Percentiles rank a stretch among this genome's conserved stretches.
Evolutionary conservation across 768 basidiomycete genomes (phyloP).

Genomic region (Botryobasidium botryosum): DNA sequence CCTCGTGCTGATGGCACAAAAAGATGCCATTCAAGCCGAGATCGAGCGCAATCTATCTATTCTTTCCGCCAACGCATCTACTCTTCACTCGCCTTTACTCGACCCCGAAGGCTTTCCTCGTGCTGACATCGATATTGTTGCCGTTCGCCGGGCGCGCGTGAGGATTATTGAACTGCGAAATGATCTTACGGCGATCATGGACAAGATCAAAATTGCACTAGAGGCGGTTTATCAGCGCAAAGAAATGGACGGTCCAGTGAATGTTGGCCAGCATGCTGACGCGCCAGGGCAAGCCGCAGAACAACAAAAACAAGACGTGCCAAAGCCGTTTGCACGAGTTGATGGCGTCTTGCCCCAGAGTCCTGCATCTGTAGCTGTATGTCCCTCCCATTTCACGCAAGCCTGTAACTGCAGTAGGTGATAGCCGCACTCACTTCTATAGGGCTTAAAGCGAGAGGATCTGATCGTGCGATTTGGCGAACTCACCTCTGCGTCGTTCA

Average conservation of each 20-base stretch:
- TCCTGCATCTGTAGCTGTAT: constrained; percentile 70
- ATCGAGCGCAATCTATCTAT: constrained; percentile 44
- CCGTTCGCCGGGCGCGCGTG: constrained; percentile 44
- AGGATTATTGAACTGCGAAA: constrained; percentile 70
- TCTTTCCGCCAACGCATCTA: constrained; percentile 42
- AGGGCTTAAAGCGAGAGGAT: constrained; percentile 58
- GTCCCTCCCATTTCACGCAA: constrained; percentile 15
- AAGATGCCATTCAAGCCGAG: constrained; percentile 57
- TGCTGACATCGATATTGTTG: constrained; percentile 65
- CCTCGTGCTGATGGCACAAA: constrained; percentile 44
- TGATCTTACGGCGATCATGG: constrained; percentile 49
- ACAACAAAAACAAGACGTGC: constrained; percentile 11
- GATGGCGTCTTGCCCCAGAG: constrained; percentile 64
- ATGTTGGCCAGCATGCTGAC: neutral
- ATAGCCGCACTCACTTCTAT: constrained; percentile 3
- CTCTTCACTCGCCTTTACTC: constrained; percentile 57
- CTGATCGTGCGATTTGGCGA: constrained; percentile 57
- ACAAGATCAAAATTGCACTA: constrained; percentile 48
- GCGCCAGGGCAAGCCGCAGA: constrained; percentile 7
- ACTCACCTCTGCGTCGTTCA: constrained; percentile 37
- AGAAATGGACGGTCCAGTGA: constrained; percentile 8
- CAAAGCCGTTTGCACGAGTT: constrained; percentile 58
- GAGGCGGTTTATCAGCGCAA: constrained; percentile 41
- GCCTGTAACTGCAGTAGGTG: neutral
- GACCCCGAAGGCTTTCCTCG: constrained; percentile 83